phyloP scores from a whole-genome alignment of 1,139 yeast species.

The Kluyveromyces sp. region DNA sequence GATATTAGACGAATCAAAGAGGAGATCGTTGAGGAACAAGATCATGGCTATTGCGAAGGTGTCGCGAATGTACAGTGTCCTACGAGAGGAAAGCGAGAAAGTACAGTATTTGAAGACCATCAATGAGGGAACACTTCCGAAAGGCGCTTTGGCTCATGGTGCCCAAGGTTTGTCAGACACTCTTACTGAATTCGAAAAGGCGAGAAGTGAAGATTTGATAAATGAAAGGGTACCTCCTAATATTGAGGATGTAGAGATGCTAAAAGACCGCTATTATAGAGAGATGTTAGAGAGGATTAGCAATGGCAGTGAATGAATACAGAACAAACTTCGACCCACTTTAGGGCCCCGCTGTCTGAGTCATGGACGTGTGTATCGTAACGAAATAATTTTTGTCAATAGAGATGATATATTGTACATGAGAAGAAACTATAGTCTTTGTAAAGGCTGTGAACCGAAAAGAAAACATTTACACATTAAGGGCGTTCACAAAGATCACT shows the following conservation, averaged over 20 bases:
- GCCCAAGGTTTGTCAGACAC: constrained; percentile 70
- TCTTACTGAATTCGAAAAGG: constrained; percentile 74
- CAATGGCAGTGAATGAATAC: neutral
- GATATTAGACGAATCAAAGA: constrained; percentile 28
- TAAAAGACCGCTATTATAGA: constrained; percentile 41
- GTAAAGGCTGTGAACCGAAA: neutral
- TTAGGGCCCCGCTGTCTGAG: too few species aligned
- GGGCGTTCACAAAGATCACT: constrained; percentile 18
- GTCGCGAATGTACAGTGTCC: constrained; percentile 84
- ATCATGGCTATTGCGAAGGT: constrained; percentile 92
- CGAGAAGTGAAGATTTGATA: constrained; percentile 67
- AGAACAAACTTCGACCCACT: neutral
- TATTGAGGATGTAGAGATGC: constrained; percentile 45
- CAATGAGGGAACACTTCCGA: constrained; percentile 68
- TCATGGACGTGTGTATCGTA: neutral
- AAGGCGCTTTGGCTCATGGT: constrained; percentile 82
- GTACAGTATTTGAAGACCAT: constrained; percentile 73
- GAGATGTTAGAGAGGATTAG: constrained; percentile 20
- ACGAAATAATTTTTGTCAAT: constrained; percentile 3
- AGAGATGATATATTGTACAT: neutral
- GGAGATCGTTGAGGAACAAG: constrained; percentile 71
- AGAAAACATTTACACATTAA: neutral
- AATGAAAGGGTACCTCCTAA: constrained; percentile 93
- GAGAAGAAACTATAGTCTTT: neutral
- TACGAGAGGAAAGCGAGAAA: constrained; percentile 84